These are phyloP conservation scores for Dalechampia spathulata DNA, from an alignment of 441 rosid genomes.

Conservation along the genomic window DNA sequence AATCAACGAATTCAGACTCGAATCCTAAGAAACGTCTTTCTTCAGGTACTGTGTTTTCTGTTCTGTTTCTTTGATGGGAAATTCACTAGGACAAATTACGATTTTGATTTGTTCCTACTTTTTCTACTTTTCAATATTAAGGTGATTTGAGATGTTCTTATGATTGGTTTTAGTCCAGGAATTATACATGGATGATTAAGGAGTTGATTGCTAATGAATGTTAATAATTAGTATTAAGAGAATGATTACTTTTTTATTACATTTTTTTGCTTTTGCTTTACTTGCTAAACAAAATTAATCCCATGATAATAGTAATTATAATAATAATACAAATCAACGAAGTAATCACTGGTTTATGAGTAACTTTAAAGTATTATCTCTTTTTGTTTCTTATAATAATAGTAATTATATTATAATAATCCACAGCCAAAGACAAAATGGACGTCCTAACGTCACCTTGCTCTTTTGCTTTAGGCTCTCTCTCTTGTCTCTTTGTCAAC, in stretches of 20 bases:
- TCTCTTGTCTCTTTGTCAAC: conserved; percentile 12
- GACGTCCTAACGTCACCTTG: conserved; percentile 29
- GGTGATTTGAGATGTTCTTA: neutral
- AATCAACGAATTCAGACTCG: neutral
- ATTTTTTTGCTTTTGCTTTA: conserved; percentile 16
- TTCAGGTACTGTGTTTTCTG: neutral
- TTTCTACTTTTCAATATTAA: conserved; percentile 1
- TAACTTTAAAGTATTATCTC: conserved; percentile 36
- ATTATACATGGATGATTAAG: conserved; percentile 12
- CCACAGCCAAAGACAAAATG: conserved; percentile 36
- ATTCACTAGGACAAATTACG: neutral
- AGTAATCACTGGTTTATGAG: conserved; percentile 23
- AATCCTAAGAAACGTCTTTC: neutral
- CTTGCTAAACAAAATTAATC: conserved; percentile 19
- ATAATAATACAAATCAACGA: neutral
- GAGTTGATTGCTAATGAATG: neutral
- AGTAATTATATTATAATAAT: conserved; percentile 7
- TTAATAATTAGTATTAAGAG: neutral
- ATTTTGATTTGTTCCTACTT: conserved; percentile 4
- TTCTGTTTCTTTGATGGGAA: neutral
- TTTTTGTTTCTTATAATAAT: conserved; percentile 3
- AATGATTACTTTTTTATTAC: conserved; percentile 3
- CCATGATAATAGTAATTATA: conserved; percentile 2
- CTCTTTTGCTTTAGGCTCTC: conserved; percentile 3
- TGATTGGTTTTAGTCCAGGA: conserved; percentile 4